Evolutionary conservation across 345 rosid genomes (phyloP).

Genomic region (Garcia nutans): DNA sequence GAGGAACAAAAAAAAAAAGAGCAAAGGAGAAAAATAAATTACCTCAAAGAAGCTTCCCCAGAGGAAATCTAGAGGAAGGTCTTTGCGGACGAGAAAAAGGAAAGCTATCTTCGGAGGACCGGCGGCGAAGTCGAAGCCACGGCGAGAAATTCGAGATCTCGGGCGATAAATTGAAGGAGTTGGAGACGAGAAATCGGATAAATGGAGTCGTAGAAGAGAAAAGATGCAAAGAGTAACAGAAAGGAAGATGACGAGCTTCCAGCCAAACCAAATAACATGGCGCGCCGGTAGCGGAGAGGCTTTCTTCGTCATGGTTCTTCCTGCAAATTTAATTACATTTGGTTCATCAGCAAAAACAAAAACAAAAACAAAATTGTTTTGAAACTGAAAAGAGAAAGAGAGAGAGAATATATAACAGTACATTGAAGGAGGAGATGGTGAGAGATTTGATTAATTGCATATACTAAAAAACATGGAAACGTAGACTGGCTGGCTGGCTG

Average conservation of each 20-base stretch:
- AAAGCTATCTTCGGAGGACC: conserved; percentile 37
- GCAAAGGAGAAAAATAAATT: conserved; percentile 53
- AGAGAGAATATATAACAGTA: not conserved
- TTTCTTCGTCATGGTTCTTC: conserved; percentile 54
- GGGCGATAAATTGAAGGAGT: conserved; percentile 25
- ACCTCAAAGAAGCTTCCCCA: conserved; percentile 38
- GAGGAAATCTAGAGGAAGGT: conserved; percentile 39
- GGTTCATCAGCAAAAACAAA: not conserved
- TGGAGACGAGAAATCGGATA: conserved; percentile 24
- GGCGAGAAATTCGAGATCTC: conserved; percentile 39
- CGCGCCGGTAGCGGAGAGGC: conserved; percentile 30
- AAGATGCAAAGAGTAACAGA: conserved; percentile 50
- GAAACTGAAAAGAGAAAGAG: not conserved
- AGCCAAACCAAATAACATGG: conserved; percentile 50
- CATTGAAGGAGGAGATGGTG: not conserved
- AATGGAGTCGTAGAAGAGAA: conserved; percentile 51
- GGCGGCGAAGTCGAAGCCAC: conserved; percentile 29
- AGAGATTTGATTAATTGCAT: not conserved
- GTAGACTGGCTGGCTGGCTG: not conserved
- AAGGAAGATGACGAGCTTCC: conserved; percentile 60
- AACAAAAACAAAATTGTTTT: no score
- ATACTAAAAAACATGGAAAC: not conserved
- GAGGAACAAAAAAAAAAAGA: not conserved
- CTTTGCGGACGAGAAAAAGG: conserved; percentile 32
- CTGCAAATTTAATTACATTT: not conserved